These are phyloP conservation scores for Hippophae tibetana DNA, from an alignment of 306 rosid species.

Conservation along the genomic window DNA sequence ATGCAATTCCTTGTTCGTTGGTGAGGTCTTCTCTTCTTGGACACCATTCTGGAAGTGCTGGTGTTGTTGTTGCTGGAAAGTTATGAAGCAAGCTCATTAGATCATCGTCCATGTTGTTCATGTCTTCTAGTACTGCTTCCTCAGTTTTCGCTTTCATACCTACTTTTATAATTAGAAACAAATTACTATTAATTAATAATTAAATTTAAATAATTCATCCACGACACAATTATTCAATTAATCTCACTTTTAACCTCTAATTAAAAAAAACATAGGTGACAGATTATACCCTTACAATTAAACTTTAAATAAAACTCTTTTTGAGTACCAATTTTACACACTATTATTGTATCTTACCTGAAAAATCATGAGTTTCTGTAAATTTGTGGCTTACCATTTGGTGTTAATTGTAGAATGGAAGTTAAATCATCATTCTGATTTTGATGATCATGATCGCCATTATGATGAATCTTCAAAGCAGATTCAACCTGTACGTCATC, in stretches of 20 bases:
- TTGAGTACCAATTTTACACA: too few relatives aligned
- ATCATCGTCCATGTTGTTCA: slow-evolving; percentile 57
- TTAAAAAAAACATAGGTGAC: too few relatives aligned
- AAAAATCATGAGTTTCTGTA: background rate
- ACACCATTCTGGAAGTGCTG: slow-evolving; percentile 48
- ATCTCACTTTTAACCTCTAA: too few relatives aligned
- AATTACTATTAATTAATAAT: too few relatives aligned
- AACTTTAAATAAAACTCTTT: too few relatives aligned
- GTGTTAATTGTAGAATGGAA: slow-evolving; percentile 26
- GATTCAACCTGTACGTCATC: slow-evolving; percentile 25
- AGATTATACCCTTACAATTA: too few relatives aligned
- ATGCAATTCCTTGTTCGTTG: slow-evolving; percentile 7
- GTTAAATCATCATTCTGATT: slow-evolving; percentile 30
- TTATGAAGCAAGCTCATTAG: slow-evolving; percentile 53
- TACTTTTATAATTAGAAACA: too few relatives aligned
- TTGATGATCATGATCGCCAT: slow-evolving; percentile 7
- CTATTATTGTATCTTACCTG: too few relatives aligned
- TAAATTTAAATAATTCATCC: too few relatives aligned
- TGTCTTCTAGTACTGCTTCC: slow-evolving; percentile 29
- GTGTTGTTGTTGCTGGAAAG: slow-evolving; percentile 31
- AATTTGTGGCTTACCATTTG: slow-evolving; percentile 32
- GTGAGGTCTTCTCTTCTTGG: slow-evolving; percentile 4
- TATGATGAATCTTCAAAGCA: slow-evolving; percentile 14
- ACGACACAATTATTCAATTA: too few relatives aligned
- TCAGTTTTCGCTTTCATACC: slow-evolving; percentile 28